phyloP scores from a whole-genome alignment of 2,329 filamentous ascomycete genomes.

The Chalara sp. region DNA sequence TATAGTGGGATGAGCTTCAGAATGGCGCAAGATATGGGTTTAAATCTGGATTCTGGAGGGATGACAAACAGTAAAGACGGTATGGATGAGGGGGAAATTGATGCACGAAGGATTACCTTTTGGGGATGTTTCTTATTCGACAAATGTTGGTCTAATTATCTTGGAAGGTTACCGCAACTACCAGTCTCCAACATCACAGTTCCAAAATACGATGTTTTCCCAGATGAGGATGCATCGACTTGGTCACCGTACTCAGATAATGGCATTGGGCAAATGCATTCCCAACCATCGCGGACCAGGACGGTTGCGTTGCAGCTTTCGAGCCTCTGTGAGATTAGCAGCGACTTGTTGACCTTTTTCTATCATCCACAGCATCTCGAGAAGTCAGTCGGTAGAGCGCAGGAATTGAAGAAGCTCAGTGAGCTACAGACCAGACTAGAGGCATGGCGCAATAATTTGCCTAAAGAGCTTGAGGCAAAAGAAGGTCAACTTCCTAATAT shows the following conservation, averaged over 20 bases:
- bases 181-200: conserved; percentile 74
- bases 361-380: conserved; percentile 73
- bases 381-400: conserved; percentile 63
- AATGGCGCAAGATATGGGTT: conserved; percentile 90
- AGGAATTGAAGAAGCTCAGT: conserved; percentile 85
- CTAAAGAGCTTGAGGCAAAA: conserved; percentile 79
- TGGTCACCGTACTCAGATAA: conserved; percentile 89
- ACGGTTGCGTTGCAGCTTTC: conserved; percentile 77
- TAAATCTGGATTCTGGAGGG: conserved; percentile 75
- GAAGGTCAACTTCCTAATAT: conserved; percentile 87
- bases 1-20: conserved; percentile 98
- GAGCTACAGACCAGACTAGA: conserved; percentile 87
- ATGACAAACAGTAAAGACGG: conserved; percentile 51
- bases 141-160: conserved; percentile 97
- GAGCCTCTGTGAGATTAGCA: conserved; percentile 85
- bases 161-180: conserved; percentile 84
- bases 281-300: conserved; percentile 76
- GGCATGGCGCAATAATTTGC: conserved; percentile 78
- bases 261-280: conserved; percentile 64
- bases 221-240: conserved; percentile 73
- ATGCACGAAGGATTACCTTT: conserved; percentile 85
- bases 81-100: conserved; percentile 75
- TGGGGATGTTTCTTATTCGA: conserved; percentile 99
- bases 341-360: conserved; percentile 81
- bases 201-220: conserved; percentile 86